Base-by-base conservation (phyloP, 2,329 filamentous ascomycete species). In the Botrytis fabae region DNA sequence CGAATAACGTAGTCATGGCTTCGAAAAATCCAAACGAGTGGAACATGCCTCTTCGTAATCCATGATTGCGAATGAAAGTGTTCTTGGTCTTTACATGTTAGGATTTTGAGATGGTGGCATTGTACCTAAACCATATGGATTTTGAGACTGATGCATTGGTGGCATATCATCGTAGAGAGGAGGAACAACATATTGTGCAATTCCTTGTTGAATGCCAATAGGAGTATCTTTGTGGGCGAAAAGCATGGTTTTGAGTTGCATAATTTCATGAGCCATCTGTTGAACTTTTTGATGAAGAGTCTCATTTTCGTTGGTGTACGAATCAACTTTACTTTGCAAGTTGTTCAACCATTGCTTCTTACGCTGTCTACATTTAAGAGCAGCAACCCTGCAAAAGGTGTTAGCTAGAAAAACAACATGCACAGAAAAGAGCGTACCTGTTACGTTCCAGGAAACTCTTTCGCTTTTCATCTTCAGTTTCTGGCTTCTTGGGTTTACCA, bases 331-430 rank as follows among this genome's bases (percentile, higher is more conserved):
- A 72, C 90, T 89, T 82, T 99, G 96, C 1, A 99, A 87, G 78
- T 97, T 98, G 46, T 93, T 93, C 73, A 98, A 88, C 96, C 96
- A 99, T 81, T 98, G 96, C 87, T 99, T 99, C 87, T 99, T 99
- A 32, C 96, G 90, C 82, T 99, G 96, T 75, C 96, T 92, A 83
- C 96, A 99, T 81, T 99, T 99, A 74, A 99, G 86, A 4, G 96
- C 96, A 75, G 96, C 96, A 76, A 99, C 94, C 81, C 96, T 98
- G 76, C 76, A 35, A 20, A 18, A 73, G 62, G 32, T 38, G 42
- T 66, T 7, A 59, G 62, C 14, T 51, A 28, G 69, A 54, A 69
- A 32, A 22, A 16, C 42, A 12, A 8, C 12, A 4, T 6, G 1
- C 16, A 18, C 12, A 48, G 68, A 46, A 66, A 59, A 25, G 61